These are phyloP conservation scores for Ephemerocybe angulata DNA, from an alignment of 768 basidiomycete genomes.

Conservation along the genomic window DNA sequence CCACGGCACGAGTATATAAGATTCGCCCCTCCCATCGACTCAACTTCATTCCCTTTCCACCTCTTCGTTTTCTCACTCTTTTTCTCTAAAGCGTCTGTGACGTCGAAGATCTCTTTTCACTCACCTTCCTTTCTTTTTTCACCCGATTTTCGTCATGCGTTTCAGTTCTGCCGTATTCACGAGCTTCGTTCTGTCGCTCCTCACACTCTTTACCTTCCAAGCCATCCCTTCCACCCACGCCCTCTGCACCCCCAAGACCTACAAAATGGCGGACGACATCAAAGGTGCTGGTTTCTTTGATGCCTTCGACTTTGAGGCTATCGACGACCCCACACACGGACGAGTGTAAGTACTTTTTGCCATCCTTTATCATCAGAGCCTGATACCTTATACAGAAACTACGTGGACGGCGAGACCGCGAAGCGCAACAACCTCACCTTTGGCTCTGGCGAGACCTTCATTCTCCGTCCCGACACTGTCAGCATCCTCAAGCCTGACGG, in stretches of 20 bases:
- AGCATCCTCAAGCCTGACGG: slow-evolving; percentile 43
- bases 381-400: slow-evolving; percentile 31
- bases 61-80: not conserved
- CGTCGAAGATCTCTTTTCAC: not conserved
- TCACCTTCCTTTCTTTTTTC: not conserved
- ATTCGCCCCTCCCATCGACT: not conserved
- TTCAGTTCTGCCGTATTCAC: too few species aligned
- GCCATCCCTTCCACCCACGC: not conserved
- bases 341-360: slow-evolving; percentile 45
- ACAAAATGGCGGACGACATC: slow-evolving; percentile 20
- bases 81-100: not conserved
- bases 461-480: slow-evolving; percentile 49
- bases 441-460: slow-evolving; percentile 43
- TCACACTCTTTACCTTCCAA: not conserved
- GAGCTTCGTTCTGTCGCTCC: too few species aligned
- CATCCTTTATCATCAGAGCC: not conserved
- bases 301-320: slow-evolving; percentile 46
- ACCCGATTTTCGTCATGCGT: not conserved
- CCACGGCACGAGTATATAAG: not conserved
- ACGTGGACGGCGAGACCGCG: slow-evolving; percentile 39
- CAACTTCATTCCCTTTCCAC: not conserved
- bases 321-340: slow-evolving; percentile 58
- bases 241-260: not conserved
- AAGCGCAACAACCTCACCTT: slow-evolving; percentile 49
- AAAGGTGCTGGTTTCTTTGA: slow-evolving; percentile 44